These are phyloP conservation scores for Rhamnella rubrinervis DNA, from an alignment of 331 rosid species.

Conservation along the genomic window DNA sequence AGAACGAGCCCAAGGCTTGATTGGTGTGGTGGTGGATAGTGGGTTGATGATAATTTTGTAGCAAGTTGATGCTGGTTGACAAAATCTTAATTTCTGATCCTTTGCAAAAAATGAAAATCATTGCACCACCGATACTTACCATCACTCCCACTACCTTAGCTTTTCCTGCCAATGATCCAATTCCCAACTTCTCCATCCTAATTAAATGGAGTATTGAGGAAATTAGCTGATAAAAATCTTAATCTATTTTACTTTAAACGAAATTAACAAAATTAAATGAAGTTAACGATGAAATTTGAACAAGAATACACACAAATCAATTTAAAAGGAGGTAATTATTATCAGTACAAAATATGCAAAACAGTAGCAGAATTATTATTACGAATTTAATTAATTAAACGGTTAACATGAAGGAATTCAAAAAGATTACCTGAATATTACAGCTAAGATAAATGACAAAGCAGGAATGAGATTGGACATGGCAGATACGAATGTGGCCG, in stretches of 20 bases:
- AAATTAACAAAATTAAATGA: too few relatives aligned
- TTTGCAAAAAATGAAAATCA: slow-evolving; percentile 14
- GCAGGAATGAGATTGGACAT: slow-evolving; percentile 14
- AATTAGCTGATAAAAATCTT: too few relatives aligned
- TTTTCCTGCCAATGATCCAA: slow-evolving; percentile 3
- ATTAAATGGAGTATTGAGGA: too few relatives aligned
- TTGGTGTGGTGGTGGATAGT: too few relatives aligned
- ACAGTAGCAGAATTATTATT: too few relatives aligned
- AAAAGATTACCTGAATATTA: background rate
- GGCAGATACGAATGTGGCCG: slow-evolving; percentile 17
- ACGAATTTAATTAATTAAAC: too few relatives aligned
- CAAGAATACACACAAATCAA: too few relatives aligned
- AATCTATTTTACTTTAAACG: too few relatives aligned
- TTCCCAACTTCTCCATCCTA: slow-evolving; percentile 12
- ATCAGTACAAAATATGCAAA: too few relatives aligned
- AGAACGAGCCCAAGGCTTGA: background rate
- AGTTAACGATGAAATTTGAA: too few relatives aligned
- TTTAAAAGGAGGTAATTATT: too few relatives aligned
- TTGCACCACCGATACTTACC: slow-evolving; percentile 19
- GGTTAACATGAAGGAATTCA: too few relatives aligned
- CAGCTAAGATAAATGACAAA: slow-evolving; percentile 14
- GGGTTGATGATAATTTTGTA: background rate
- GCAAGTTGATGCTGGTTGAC: slow-evolving; percentile 7
- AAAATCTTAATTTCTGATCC: slow-evolving; percentile 7
- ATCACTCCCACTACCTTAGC: slow-evolving; percentile 21